These are phyloP conservation scores for Daldinia bambusicola DNA, from an alignment of 495 filamentous ascomycete species.

Conservation along the genomic window DNA sequence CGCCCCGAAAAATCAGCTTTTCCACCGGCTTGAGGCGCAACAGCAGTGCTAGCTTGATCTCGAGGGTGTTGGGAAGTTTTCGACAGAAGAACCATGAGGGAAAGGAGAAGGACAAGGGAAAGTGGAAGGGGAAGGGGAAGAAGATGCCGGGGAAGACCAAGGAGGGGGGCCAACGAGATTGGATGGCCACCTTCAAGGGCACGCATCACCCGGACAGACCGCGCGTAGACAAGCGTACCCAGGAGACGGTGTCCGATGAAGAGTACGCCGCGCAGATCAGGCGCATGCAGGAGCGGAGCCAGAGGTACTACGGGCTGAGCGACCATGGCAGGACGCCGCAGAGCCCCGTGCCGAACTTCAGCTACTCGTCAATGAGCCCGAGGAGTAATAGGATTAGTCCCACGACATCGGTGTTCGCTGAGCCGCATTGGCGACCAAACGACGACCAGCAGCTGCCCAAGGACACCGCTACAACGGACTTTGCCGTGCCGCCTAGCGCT, in stretches of 20 bases:
- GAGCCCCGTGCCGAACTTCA: slow-evolving; percentile 11
- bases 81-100: slow-evolving; percentile 22
- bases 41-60: slow-evolving; percentile 18
- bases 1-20: background rate
- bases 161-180: slow-evolving; percentile 14
- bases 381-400: slow-evolving; percentile 9
- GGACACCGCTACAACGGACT: too few species aligned
- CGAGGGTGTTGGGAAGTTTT: slow-evolving; percentile 37
- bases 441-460: background rate
- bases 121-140: slow-evolving; percentile 12
- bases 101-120: slow-evolving; percentile 11
- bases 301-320: slow-evolving; percentile 1
- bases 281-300: slow-evolving; percentile 27
- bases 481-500: slow-evolving; percentile 3
- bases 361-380: slow-evolving; percentile 23
- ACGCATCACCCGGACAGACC: slow-evolving; percentile 44
- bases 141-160: background rate
- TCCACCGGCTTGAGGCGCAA: slow-evolving; percentile 4
- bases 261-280: slow-evolving; percentile 27
- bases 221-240: slow-evolving; percentile 21
- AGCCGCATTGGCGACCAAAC: background rate
- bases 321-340: background rate
- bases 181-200: slow-evolving; percentile 32
- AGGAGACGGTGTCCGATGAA: slow-evolving; percentile 12
- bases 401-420: background rate